Evolutionary conservation across 345 rosid genomes (phyloP).

Genomic region (Rhizophora apiculata): DNA sequence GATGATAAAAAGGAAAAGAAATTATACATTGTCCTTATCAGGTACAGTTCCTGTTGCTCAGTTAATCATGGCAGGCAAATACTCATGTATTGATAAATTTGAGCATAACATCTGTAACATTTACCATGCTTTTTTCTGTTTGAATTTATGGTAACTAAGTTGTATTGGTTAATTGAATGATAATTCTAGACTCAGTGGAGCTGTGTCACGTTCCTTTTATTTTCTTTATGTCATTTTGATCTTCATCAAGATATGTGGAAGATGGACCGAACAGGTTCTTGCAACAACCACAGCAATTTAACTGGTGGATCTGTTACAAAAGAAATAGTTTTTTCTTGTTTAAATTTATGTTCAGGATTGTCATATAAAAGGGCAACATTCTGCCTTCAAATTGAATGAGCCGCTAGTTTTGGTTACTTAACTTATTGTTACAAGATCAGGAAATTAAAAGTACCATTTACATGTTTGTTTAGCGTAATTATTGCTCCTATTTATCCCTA

Average conservation of each 20-base stretch:
- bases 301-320: no score
- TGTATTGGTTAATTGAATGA: not conserved
- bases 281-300: no score
- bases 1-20: conserved; percentile 91
- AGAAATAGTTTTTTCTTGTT: no score
- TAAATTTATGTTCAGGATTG: no score
- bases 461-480: not conserved
- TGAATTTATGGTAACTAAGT: not conserved
- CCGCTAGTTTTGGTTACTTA: not conserved
- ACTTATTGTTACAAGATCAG: not conserved
- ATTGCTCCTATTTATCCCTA: not conserved
- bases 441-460: not conserved
- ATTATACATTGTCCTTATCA: conserved; percentile 83
- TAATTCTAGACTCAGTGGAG: not conserved
- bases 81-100: conserved; percentile 1
- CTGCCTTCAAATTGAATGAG: not conserved
- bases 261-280: not conserved
- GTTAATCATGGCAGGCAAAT: not conserved
- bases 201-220: not conserved
- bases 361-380: not conserved
- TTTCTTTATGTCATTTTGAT: not conserved
- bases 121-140: not conserved
- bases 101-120: not conserved
- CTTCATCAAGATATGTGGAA: not conserved
- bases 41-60: conserved; percentile 36